Evolutionary conservation across 805 yeast genomes (phyloP), one percentile per base, ranked within the genome.

Genomic region (Gaillardinia entomophila): DNA sequence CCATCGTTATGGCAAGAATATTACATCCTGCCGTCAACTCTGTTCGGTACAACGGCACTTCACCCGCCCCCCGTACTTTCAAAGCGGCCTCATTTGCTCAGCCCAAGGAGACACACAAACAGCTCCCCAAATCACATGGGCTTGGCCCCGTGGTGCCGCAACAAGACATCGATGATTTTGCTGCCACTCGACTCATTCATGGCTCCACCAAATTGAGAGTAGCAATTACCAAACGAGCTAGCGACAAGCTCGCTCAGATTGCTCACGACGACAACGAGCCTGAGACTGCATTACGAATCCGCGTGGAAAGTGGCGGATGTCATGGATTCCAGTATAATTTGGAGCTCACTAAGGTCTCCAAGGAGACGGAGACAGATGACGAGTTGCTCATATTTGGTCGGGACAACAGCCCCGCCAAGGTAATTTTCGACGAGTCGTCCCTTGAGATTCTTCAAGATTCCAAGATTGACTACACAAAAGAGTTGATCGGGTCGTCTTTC

Each of bases 231-330:
- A 49, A 56, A 27, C 40, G 64, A 12, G 81, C 81, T 2, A 58
- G 68, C 18, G 52, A 51, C 6, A 82, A 81, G 52, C 60, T 86
- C 27, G 68, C 67, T 18, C 46, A 45, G 3, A 68, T 86, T 7
- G 68, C 77, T 10, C 44, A 52, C 5, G 65, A 62, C 7, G 94
- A 85, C 35, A 43, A 61, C 6, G 72, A 79, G 33, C 75, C 77
- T 1, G 61, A 76, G 22, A 48, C 78, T n/a, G 86, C 87, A 0
- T 62, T 90, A 13, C 66, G 82, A 32, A 75, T 90, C 3, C 62
- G 69, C 10, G 97, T 92, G 7, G 96, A 88, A 46, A 82, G 95
- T 49, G 98, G 98, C 7, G 98, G 98, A 1, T 92, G 98, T 55
- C 98, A 92, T 56, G 98, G 98, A 13, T 92, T 86, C 59, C 97